These are phyloP conservation scores for Cercophora scortea DNA, from an alignment of 495 filamentous ascomycete species.

Conservation along the genomic window DNA sequence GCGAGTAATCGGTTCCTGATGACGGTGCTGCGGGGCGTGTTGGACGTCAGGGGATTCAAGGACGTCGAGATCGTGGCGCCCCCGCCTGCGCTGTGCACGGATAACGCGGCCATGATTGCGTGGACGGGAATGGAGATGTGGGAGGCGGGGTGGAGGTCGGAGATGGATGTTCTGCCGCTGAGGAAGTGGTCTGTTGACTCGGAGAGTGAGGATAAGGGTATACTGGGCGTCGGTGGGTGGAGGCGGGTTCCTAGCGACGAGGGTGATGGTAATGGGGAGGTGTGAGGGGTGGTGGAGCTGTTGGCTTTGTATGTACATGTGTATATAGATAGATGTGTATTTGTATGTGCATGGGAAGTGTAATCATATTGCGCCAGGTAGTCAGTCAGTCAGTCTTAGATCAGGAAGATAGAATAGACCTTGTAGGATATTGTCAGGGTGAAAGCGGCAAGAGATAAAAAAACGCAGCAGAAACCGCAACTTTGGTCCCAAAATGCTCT, in stretches of 20 bases:
- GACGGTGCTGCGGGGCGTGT: conserved; percentile 52
- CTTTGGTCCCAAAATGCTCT: not conserved
- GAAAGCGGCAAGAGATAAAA: not conserved
- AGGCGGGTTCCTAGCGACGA: not conserved
- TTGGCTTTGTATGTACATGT: not conserved
- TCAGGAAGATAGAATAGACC: not conserved
- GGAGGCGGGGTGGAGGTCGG: conserved; percentile 62
- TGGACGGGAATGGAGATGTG: conserved; percentile 95
- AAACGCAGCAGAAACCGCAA: not conserved
- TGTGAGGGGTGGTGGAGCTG: not conserved
- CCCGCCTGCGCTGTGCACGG: conserved; percentile 70
- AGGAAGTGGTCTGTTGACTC: conserved; percentile 76
- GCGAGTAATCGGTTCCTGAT: conserved; percentile 74
- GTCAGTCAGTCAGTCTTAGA: too few species aligned
- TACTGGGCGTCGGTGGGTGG: conserved; percentile 36
- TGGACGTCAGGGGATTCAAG: conserved; percentile 56
- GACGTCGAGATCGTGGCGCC: conserved; percentile 63
- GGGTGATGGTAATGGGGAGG: not conserved
- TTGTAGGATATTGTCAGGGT: not conserved
- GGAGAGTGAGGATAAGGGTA: conserved; percentile 42
- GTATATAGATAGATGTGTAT: not conserved
- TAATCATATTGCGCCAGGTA: too few species aligned
- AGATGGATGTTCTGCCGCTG: conserved; percentile 49
- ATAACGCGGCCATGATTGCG: conserved; percentile 98
- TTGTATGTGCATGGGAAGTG: not conserved